Evolutionary conservation across 78 protist genomes (phyloP), one percentile per base, ranked within the genome.

Genomic region (Cavenderia fasciculata): DNA sequence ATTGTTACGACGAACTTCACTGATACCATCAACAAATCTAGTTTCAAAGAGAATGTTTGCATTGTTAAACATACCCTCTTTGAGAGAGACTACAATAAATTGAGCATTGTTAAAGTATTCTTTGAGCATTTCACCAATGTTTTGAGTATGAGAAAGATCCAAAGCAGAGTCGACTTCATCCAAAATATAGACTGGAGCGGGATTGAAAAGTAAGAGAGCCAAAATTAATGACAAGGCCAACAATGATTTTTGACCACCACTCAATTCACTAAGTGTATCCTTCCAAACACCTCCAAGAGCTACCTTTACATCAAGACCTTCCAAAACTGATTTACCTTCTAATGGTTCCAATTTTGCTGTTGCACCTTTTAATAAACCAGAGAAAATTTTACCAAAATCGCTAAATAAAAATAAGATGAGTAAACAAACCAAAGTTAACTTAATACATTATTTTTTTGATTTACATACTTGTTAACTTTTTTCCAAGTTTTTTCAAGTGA

Each of bases 121-220:
- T 41, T 52, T 36, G 8, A 97, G 74, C 97, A 97, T 96, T 14
- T 44, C 27, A 40, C 99, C 98, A 51, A 97, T 96, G 85, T 96
- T 96, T 75, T 95, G 99, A 14, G 99, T 99, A 96, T 99, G 99
- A 7, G 95, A 74, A 43, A 95, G 91, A 54, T 99, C 99, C 8
- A 99, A 96, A 10, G 99, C 99, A 0, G 99, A 99, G 76, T 99
- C 99, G 59, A 99, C 86, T 90, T 99, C 99, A 87, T 99, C 99
- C 16, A 99, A 93, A 38, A 99, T 99, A 93, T 99, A 99, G 93
- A 99, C 34, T 2, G 99, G 99, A 4, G 99, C 99, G 0, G 99
- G 99, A 88, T 98, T 98, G 96, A 96, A 98, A 54, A 59, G 63
- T 41, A 99, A 94, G n/a, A 99, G 90, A 4, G 99, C 87, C 43